phyloP scores from a whole-genome alignment of 371 early-diverging fungal species.

The Saksenaea oblongispora region DNA sequence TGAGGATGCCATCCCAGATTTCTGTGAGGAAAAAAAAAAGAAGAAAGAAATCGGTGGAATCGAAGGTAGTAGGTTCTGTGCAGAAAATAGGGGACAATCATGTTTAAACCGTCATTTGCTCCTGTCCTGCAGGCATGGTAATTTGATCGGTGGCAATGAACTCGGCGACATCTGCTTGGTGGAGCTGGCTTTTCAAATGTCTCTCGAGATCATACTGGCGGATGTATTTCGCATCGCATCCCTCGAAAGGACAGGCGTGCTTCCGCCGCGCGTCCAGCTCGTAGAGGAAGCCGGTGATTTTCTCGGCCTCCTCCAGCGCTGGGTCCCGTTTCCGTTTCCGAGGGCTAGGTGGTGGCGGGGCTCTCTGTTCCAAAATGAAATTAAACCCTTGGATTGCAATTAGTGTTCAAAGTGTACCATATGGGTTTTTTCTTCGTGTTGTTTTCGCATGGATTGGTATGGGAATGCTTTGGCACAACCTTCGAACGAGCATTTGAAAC shows the following conservation, averaged over 20 bases:
- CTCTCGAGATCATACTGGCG: conserved; percentile 21
- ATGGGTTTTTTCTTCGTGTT: conserved; percentile 41
- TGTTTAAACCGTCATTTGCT: not conserved
- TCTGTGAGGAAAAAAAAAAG: too few relatives aligned
- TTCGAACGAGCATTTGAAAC: conserved; percentile 44
- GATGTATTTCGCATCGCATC: conserved; percentile 15
- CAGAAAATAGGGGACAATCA: not conserved
- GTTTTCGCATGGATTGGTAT: conserved; percentile 55
- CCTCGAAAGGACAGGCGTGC: conserved; percentile 18
- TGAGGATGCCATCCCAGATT: too few relatives aligned
- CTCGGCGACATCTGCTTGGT: conserved; percentile 11
- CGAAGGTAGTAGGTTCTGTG: not conserved
- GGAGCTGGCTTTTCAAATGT: conserved; percentile 18
- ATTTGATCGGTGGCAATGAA: not conserved
- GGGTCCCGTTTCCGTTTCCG: conserved; percentile 8
- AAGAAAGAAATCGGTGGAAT: not conserved
- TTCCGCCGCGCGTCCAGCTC: conserved; percentile 9
- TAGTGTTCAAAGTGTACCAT: too few relatives aligned
- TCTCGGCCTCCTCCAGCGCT: not conserved
- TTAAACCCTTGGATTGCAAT: too few relatives aligned
- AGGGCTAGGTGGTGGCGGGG: not conserved
- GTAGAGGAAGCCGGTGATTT: conserved; percentile 17
- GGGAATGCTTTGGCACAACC: conserved; percentile 55
- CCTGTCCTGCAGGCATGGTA: not conserved
- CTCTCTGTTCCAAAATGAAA: not conserved